Conservation (phyloP, 805 yeast species). For the Barnettozyma vustinii region DNA sequence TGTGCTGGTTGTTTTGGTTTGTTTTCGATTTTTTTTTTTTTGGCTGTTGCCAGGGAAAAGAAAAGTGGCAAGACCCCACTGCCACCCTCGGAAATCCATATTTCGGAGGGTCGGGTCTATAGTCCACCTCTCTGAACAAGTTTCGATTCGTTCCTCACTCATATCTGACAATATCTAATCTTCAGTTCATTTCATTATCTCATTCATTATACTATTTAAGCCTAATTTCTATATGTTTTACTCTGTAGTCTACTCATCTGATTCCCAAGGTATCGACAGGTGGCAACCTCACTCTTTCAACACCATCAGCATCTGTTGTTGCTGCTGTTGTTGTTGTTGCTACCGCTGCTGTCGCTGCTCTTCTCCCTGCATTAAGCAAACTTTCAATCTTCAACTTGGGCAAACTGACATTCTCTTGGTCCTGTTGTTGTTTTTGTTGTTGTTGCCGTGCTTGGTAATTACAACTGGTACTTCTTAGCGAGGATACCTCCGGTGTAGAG, state of each 20-base stretch:
- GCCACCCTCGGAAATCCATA: background rate
- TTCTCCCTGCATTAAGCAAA: constrained; percentile 12
- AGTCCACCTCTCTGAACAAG: no score
- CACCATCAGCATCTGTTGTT: background rate
- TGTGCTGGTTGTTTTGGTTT: background rate
- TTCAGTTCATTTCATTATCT: background rate
- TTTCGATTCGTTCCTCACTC: no score
- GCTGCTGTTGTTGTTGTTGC: background rate
- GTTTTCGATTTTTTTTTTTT: background rate
- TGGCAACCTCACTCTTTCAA: constrained; percentile 15
- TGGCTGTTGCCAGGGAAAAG: background rate
- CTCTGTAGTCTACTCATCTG: background rate
- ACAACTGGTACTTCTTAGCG: constrained; percentile 1
- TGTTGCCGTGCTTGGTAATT: background rate
- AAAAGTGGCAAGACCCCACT: background rate
- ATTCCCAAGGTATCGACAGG: constrained; percentile 21
- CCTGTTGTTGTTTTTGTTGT: background rate
- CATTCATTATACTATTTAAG: background rate
- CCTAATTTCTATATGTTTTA: background rate
- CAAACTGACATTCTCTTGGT: background rate
- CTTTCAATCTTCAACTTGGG: constrained; percentile 18
- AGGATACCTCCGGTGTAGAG: constrained; percentile 1
- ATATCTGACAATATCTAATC: no score
- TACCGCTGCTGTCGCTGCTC: no score
- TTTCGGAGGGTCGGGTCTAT: background rate